Percentiles rank a stretch among this genome's conserved stretches.
phyloP scores from a whole-genome alignment of 495 filamentous ascomycete species.

The Aspergillus wentii region DNA sequence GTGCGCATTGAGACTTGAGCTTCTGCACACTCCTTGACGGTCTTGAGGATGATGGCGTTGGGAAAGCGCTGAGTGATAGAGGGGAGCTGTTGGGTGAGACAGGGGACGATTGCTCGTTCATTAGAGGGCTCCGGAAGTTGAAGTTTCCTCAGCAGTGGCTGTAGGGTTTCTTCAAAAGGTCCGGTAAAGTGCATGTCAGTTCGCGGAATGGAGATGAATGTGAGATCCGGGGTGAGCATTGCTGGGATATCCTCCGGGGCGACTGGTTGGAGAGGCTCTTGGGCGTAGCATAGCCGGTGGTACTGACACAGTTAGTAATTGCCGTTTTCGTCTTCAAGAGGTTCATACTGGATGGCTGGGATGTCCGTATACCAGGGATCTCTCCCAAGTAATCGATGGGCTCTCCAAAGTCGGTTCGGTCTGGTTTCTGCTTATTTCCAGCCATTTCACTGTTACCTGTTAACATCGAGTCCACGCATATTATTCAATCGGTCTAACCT shows the following conservation, averaged over 20 bases:
- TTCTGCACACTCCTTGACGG: slow-evolving; percentile 8
- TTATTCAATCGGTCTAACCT: too few species aligned
- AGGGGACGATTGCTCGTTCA: slow-evolving; percentile 11
- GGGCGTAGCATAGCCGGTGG: slow-evolving; percentile 11
- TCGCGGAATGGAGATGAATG: slow-evolving; percentile 13
- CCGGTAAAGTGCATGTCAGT: slow-evolving; percentile 4
- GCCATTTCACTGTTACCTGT: slow-evolving; percentile 5
- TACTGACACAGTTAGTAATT: slow-evolving; percentile 8
- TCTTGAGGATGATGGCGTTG: slow-evolving; percentile 6
- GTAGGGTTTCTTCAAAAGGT: slow-evolving; percentile 4
- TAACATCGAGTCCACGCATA: too few species aligned
- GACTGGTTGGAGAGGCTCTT: slow-evolving; percentile 11
- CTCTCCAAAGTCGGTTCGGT: slow-evolving; percentile 43
- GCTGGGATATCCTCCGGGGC: slow-evolving; percentile 7
- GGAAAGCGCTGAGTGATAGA: slow-evolving; percentile 11
- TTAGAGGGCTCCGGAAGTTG: slow-evolving; percentile 1
- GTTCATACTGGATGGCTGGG: slow-evolving; percentile 17
- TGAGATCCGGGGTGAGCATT: slow-evolving; percentile 8
- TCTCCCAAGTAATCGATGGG: slow-evolving; percentile 10
- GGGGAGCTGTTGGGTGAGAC: slow-evolving; percentile 13
- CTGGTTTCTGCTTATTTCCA: slow-evolving; percentile 17
- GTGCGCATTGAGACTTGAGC: slow-evolving; percentile 19
- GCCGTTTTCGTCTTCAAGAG: too few species aligned
- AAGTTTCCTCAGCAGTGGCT: slow-evolving; percentile 8
- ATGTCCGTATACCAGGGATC: slow-evolving; percentile 16